A percentile compares a stretch with the other conserved stretches of the same genome.
Evolutionary conservation across 768 basidiomycete genomes (phyloP).

Genomic region (Panus rudis): DNA sequence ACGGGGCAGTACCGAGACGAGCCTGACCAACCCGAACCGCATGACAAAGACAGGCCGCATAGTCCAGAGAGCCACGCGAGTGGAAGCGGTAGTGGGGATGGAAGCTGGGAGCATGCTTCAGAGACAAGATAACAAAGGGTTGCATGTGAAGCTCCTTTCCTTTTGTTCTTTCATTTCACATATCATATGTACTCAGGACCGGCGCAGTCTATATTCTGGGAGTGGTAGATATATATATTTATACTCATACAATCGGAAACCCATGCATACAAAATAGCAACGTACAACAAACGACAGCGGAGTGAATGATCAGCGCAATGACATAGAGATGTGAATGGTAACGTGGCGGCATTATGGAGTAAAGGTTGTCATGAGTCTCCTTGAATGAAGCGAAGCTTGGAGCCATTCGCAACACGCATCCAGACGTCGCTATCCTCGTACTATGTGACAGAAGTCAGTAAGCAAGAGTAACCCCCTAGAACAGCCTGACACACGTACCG

Average conservation of each 20-base stretch:
- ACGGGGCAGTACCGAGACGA: constrained; percentile 49
- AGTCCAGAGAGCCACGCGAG: constrained; percentile 18
- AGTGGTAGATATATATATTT: constrained; percentile 19
- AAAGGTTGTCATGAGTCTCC: background rate
- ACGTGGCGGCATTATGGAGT: background rate
- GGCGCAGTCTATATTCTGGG: constrained; percentile 3
- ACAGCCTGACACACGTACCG: constrained; percentile 55
- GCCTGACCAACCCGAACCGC: constrained; percentile 27
- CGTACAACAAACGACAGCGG: constrained; percentile 11
- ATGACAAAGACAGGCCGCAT: background rate
- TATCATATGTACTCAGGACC: constrained; percentile 10
- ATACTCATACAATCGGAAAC: constrained; percentile 6
- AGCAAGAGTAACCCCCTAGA: constrained; percentile 4
- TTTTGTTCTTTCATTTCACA: constrained; percentile 7
- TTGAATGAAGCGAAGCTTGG: constrained; percentile 68
- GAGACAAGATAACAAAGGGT: constrained; percentile 23
- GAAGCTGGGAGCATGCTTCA: constrained; percentile 73
- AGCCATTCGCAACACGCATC: constrained; percentile 75
- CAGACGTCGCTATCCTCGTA: constrained; percentile 83
- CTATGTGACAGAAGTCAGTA: constrained; percentile 33
- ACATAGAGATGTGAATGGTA: constrained; percentile 5
- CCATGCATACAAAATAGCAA: constrained; percentile 14
- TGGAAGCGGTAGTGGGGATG: constrained; percentile 48
- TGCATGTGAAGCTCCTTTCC: constrained; percentile 4
- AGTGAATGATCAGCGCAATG: constrained; percentile 11